Percentiles rank a stretch among this genome's conserved stretches.
phyloP scores from a whole-genome alignment of 2,329 filamentous ascomycete species.

The Trichophyton verrucosum region DNA sequence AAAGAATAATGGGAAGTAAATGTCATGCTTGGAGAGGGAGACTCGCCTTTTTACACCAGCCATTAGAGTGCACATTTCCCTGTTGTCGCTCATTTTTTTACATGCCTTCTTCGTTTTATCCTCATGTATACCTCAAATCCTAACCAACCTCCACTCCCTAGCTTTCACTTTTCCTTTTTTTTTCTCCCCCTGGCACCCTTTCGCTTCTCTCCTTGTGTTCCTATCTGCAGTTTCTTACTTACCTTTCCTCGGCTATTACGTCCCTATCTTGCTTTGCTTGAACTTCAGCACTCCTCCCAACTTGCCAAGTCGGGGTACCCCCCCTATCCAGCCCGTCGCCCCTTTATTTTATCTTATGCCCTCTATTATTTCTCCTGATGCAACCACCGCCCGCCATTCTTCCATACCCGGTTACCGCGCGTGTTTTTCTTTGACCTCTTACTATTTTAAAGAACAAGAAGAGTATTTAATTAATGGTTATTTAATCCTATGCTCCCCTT shows the following conservation, averaged over 20 bases:
- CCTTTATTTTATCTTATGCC: constrained; percentile 1
- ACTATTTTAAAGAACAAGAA: constrained; percentile 4
- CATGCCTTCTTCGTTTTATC: background rate
- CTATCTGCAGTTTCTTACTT: background rate
- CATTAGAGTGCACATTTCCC: background rate
- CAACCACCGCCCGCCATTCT: constrained; percentile 1
- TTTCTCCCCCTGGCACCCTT: background rate
- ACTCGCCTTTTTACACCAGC: background rate
- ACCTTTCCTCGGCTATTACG: background rate
- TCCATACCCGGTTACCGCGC: constrained; percentile 4
- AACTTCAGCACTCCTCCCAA: background rate
- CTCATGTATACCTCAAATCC: background rate
- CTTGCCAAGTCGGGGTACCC: background rate
- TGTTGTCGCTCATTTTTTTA: background rate
- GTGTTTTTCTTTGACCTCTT: constrained; percentile 4
- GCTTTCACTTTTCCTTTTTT: background rate
- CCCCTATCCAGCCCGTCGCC: background rate
- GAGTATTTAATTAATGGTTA: constrained; percentile 5
- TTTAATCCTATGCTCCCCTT: constrained; percentile 1
- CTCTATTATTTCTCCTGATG: background rate
- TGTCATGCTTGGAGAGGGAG: background rate
- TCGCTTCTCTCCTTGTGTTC: background rate
- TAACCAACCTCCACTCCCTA: background rate
- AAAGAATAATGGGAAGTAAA: background rate
- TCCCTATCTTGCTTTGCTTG: background rate